A percentile compares a stretch with the other conserved stretches of the same genome.
These are phyloP conservation scores for Yamadazyma triangularis DNA, from an alignment of 1,139 yeast species.

Conservation along the genomic window DNA sequence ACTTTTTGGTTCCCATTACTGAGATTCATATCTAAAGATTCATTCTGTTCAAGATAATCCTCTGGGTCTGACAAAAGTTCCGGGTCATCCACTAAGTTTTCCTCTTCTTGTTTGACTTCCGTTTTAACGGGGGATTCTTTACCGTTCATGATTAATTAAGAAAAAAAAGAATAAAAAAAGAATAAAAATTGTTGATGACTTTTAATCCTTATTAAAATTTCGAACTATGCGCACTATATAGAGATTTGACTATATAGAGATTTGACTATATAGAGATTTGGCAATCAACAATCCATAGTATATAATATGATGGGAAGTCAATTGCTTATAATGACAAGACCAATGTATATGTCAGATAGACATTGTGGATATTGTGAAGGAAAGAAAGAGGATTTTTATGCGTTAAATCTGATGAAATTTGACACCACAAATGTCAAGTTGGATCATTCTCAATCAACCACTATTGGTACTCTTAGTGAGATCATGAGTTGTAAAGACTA, in stretches of 20 bases:
- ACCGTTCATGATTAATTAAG: too few species aligned
- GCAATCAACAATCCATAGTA: too few species aligned
- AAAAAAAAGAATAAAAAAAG: too few species aligned
- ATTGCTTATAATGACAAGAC: conserved; percentile 11
- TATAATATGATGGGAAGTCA: too few species aligned
- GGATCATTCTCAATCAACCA: conserved; percentile 22
- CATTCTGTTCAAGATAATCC: conserved; percentile 48
- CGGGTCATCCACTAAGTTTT: conserved; percentile 19
- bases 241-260: too few species aligned
- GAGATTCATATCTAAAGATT: conserved; percentile 61
- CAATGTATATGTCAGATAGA: conserved; percentile 18
- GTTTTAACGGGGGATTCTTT: conserved; percentile 4
- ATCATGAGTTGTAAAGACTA: conserved; percentile 50
- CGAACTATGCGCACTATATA: too few species aligned
- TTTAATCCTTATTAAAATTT: too few species aligned
- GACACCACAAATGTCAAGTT: conserved; percentile 13
- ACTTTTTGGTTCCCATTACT: conserved; percentile 58
- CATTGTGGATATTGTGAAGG: conserved; percentile 67
- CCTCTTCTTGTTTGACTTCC: conserved; percentile 10
- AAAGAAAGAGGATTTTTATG: conserved; percentile 35
- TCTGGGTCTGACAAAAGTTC: conserved; percentile 44
- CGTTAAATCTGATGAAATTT: conserved; percentile 21
- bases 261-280: too few species aligned
- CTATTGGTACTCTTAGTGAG: conserved; percentile 49
- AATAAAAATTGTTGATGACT: too few species aligned